These are phyloP conservation scores for Botrytis aclada DNA, from an alignment of 2,329 filamentous ascomycete species.

Conservation along the genomic window DNA sequence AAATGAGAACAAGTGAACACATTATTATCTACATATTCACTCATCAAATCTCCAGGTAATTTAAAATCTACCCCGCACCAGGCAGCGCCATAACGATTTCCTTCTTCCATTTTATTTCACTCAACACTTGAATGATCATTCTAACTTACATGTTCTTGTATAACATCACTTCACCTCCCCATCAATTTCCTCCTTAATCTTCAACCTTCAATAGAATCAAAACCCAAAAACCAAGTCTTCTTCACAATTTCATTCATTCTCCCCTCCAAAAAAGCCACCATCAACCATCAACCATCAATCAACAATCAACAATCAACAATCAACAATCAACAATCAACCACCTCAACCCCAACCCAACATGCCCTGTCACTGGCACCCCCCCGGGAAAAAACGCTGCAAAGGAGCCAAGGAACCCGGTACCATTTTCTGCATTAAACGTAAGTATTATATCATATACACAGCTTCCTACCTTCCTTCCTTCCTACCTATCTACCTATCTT, in stretches of 20 bases:
- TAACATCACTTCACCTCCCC: background rate
- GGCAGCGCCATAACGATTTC: background rate
- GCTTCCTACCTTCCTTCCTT: no score
- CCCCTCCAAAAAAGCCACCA: no score
- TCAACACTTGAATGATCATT: background rate
- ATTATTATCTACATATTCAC: background rate
- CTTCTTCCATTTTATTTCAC: background rate
- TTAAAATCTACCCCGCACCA: background rate
- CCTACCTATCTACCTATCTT: background rate
- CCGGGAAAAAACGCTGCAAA: background rate
- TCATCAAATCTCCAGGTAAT: background rate
- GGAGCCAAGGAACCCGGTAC: background rate
- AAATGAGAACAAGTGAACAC: no score
- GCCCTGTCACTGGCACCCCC: background rate
- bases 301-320: background rate
- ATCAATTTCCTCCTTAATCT: background rate
- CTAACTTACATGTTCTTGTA: background rate
- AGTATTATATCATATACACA: no score
- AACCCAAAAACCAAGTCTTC: no score
- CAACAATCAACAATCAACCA: background rate
- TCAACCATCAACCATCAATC: no score
- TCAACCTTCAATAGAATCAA: no score
- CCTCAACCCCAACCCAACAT: background rate
- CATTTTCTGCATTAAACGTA: background rate
- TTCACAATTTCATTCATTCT: no score